phyloP scores from a whole-genome alignment of 2,329 filamentous ascomycete genomes.

The Helminthosporium solani region DNA sequence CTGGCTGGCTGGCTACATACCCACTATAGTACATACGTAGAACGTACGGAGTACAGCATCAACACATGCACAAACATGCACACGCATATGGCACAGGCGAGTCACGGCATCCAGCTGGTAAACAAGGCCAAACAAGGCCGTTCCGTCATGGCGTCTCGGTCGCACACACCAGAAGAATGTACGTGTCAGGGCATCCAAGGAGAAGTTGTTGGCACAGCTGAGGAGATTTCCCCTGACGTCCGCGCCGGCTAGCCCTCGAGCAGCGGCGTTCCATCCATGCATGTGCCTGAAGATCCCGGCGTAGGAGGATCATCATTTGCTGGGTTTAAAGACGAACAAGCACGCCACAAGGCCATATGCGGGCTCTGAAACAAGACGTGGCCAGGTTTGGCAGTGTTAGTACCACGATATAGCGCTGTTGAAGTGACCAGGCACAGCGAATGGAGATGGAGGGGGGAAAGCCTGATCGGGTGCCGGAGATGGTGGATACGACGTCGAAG shows the following conservation, averaged over 20 bases:
- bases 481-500: neutral
- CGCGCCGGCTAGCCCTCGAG: conserved; percentile 1
- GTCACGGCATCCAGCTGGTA: neutral
- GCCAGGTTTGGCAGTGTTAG: conserved; percentile 14
- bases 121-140: conserved; percentile 1
- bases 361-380: conserved; percentile 29
- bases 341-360: conserved; percentile 21
- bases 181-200: conserved; percentile 1
- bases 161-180: neutral
- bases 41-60: too few species aligned
- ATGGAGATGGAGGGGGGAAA: neutral
- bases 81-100: neutral
- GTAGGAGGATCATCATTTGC: conserved; percentile 22
- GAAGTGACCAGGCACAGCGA: too few species aligned
- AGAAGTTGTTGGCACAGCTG: neutral
- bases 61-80: too few species aligned
- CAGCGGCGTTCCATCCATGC: too few species aligned
- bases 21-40: too few species aligned
- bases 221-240: conserved; percentile 3
- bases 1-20: too few species aligned
- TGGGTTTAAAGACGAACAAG: conserved; percentile 10
- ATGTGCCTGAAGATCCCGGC: conserved; percentile 36
- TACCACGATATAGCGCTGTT: conserved; percentile 1
- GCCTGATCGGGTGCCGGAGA: neutral
- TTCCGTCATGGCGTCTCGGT: neutral